These are phyloP conservation scores for Lepidium sativum DNA, from an alignment of 345 rosid species.

Conservation along the genomic window DNA sequence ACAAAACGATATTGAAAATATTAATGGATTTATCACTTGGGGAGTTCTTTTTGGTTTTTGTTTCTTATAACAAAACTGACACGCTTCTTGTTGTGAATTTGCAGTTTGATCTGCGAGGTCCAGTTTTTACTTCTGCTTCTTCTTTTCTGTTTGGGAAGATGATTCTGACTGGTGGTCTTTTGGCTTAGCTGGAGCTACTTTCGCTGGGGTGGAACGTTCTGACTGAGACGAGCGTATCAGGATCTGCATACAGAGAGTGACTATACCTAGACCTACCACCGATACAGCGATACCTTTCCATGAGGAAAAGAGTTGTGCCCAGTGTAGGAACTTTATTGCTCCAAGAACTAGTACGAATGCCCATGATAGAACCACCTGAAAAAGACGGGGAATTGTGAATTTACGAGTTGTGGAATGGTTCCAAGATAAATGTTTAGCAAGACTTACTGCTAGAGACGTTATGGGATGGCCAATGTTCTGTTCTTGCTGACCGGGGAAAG, in stretches of 20 bases:
- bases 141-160: constrained; percentile 22
- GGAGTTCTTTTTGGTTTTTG: neutral
- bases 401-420: neutral
- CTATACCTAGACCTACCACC: constrained; percentile 40
- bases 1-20: constrained; percentile 14
- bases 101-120: neutral
- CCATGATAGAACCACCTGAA: constrained; percentile 68
- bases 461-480: constrained; percentile 62
- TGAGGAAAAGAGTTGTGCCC: constrained; percentile 62
- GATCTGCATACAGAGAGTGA: constrained; percentile 73
- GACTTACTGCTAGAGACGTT: constrained; percentile 62
- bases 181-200: constrained; percentile 54
- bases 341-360: constrained; percentile 43
- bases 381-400: neutral
- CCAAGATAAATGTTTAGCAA: neutral
- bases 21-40: constrained; percentile 1
- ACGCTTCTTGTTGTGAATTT: constrained; percentile 15
- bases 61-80: constrained; percentile 22
- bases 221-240: constrained; percentile 75
- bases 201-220: constrained; percentile 77
- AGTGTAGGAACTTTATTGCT: constrained; percentile 46
- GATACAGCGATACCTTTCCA: constrained; percentile 73
- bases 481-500: constrained; percentile 53
- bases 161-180: constrained; percentile 25
- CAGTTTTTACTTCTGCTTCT: constrained; percentile 33